Percentiles rank a stretch among this genome's conserved stretches.
phyloP scores from a whole-genome alignment of 2,329 filamentous ascomycete species.

The Huntiella bhutanensis region DNA sequence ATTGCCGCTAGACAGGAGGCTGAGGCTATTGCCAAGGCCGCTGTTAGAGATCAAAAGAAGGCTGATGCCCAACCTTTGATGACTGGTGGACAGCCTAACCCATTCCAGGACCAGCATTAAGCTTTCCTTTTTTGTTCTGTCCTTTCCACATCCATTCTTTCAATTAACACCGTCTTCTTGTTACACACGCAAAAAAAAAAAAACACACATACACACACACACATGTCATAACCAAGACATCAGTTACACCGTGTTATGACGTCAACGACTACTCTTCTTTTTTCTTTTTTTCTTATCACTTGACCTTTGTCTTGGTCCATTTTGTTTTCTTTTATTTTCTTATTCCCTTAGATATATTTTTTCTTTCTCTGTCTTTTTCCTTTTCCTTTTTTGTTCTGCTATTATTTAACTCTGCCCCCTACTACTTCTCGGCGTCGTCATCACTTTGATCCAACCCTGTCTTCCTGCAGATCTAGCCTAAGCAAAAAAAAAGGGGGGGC shows the following conservation, averaged over 20 bases:
- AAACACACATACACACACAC: background rate
- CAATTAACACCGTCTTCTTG: background rate
- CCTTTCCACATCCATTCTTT: background rate
- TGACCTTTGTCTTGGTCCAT: background rate
- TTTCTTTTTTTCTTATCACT: background rate
- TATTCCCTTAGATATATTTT: background rate
- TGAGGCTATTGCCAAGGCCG: constrained; percentile 29
- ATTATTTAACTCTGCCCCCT: background rate
- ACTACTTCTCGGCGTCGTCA: background rate
- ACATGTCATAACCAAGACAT: no score
- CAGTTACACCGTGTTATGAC: no score
- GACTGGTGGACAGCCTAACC: constrained; percentile 16
- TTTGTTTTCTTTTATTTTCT: background rate
- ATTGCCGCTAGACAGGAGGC: constrained; percentile 29
- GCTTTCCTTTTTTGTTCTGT: background rate
- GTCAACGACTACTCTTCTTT: background rate
- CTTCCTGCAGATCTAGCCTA: no score
- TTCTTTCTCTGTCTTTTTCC: background rate
- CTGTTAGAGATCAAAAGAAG: constrained; percentile 22
- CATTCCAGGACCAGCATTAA: constrained; percentile 20
- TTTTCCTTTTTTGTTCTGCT: constrained; percentile 1
- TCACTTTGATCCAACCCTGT: background rate
- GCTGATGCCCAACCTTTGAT: constrained; percentile 21
- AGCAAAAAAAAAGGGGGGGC: no score
- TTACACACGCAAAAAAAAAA: background rate